A percentile compares a stretch with the other conserved stretches of the same genome.
Conservation (phyloP, 257 asterid genomes). For the Penstemon newberryi region DNA sequence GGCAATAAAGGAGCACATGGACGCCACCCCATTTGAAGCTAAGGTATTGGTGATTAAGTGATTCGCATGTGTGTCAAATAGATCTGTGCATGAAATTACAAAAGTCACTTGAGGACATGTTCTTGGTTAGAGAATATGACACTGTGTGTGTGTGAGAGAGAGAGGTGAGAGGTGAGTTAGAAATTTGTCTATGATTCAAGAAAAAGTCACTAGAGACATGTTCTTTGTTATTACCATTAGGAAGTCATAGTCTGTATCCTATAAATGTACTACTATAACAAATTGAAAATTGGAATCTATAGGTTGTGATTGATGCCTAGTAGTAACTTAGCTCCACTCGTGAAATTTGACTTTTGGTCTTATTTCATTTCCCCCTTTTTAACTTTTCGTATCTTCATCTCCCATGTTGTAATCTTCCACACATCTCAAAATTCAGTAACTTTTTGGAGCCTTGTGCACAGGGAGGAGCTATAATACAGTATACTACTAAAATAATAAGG, state of each 20-base stretch:
- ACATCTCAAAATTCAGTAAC: constrained; percentile 37
- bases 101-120: constrained; percentile 40
- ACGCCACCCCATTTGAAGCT: background rate
- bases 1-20: constrained; percentile 59
- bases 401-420: constrained; percentile 42
- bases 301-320: constrained; percentile 34
- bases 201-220: constrained; percentile 30
- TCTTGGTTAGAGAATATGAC: constrained; percentile 16
- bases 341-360: constrained; percentile 62
- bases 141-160: background rate
- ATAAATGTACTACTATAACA: constrained; percentile 19
- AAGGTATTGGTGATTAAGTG: background rate
- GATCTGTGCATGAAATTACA: constrained; percentile 56
- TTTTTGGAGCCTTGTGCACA: constrained; percentile 61
- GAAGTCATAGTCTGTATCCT: constrained; percentile 36
- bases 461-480: constrained; percentile 29
- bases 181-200: constrained; percentile 40
- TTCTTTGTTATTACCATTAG: constrained; percentile 22
- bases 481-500: too few relatives aligned
- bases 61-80: constrained; percentile 16
- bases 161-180: constrained; percentile 10
- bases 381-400: constrained; percentile 34
- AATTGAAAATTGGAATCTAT: constrained; percentile 38
- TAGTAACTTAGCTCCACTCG: constrained; percentile 37
- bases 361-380: constrained; percentile 23